Conservation (phyloP, 1,139 yeast genomes). For the Debaryomyces nepalensis region DNA sequence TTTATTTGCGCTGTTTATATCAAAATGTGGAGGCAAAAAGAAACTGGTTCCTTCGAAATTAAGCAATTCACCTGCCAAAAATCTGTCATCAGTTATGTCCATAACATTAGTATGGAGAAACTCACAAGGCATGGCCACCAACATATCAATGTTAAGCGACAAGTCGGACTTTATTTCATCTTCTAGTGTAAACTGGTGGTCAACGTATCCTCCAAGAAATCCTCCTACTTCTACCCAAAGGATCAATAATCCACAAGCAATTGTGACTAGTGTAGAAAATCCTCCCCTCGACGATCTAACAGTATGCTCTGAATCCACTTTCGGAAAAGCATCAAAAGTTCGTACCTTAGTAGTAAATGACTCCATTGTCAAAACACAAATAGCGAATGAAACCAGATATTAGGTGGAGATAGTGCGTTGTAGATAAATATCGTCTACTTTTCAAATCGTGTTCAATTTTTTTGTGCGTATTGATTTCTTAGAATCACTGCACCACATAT, state of each 20-base stretch:
- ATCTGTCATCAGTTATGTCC: slow-evolving; percentile 78
- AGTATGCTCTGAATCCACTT: slow-evolving; percentile 76
- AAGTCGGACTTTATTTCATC: slow-evolving; percentile 62
- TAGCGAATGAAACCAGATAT: background rate
- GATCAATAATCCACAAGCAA: slow-evolving; percentile 63
- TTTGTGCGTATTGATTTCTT: slow-evolving; percentile 6
- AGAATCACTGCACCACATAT: too few relatives aligned
- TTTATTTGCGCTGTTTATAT: slow-evolving; percentile 48
- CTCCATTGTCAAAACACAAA: slow-evolving; percentile 35
- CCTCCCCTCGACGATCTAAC: slow-evolving; percentile 81
- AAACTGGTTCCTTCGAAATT: slow-evolving; percentile 66
- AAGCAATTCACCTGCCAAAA: slow-evolving; percentile 76
- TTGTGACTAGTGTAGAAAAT: slow-evolving; percentile 67
- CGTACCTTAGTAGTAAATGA: slow-evolving; percentile 47
- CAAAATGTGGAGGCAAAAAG: slow-evolving; percentile 53
- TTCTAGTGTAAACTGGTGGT: slow-evolving; percentile 78
- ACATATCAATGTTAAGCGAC: slow-evolving; percentile 75
- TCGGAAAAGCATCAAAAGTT: slow-evolving; percentile 90
- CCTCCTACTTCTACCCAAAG: slow-evolving; percentile 90
- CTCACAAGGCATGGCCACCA: slow-evolving; percentile 85
- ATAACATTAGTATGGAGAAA: slow-evolving; percentile 73
- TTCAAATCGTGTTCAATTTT: slow-evolving; percentile 8
- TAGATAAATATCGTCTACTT: background rate
- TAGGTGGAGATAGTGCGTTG: too few relatives aligned
- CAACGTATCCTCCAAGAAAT: slow-evolving; percentile 80